Percentiles rank a stretch among this genome's conserved stretches.
phyloP scores from a whole-genome alignment of 495 filamentous ascomycete genomes.

The Thermochaetoides thermophila region DNA sequence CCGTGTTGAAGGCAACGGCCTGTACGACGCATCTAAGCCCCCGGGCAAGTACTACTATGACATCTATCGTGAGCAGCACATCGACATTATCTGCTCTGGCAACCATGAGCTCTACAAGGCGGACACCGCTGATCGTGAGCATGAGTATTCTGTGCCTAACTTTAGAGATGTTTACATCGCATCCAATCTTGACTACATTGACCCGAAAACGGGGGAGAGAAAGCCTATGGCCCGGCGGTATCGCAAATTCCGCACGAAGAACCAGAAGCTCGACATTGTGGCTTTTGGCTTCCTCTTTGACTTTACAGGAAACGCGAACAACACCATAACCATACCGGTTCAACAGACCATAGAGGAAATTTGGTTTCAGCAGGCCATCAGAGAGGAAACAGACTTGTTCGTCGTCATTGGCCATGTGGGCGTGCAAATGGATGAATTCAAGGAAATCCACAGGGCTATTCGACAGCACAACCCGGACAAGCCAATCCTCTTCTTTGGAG shows the following conservation, averaged over 20 bases:
- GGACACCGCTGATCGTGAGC: slow-evolving; percentile 62
- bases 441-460: slow-evolving; percentile 63
- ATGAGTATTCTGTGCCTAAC: slow-evolving; percentile 59
- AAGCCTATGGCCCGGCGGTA: slow-evolving; percentile 70
- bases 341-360: slow-evolving; percentile 61
- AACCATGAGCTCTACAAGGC: slow-evolving; percentile 91
- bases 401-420: slow-evolving; percentile 79
- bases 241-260: slow-evolving; percentile 78
- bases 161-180: slow-evolving; percentile 66
- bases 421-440: slow-evolving; percentile 62
- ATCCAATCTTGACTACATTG: slow-evolving; percentile 83
- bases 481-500: slow-evolving; percentile 88
- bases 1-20: slow-evolving; percentile 83
- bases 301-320: slow-evolving; percentile 78
- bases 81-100: slow-evolving; percentile 78
- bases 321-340: slow-evolving; percentile 69
- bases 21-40: slow-evolving; percentile 84
- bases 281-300: slow-evolving; percentile 92
- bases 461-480: slow-evolving; percentile 59
- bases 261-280: slow-evolving; percentile 65
- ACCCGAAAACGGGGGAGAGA: slow-evolving; percentile 48
- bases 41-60: slow-evolving; percentile 78
- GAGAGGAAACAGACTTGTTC: slow-evolving; percentile 77
- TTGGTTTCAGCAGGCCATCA: slow-evolving; percentile 83
- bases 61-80: slow-evolving; percentile 64